Base-by-base conservation (phyloP, 495 filamentous ascomycete species). In the Acidomyces sp. region DNA sequence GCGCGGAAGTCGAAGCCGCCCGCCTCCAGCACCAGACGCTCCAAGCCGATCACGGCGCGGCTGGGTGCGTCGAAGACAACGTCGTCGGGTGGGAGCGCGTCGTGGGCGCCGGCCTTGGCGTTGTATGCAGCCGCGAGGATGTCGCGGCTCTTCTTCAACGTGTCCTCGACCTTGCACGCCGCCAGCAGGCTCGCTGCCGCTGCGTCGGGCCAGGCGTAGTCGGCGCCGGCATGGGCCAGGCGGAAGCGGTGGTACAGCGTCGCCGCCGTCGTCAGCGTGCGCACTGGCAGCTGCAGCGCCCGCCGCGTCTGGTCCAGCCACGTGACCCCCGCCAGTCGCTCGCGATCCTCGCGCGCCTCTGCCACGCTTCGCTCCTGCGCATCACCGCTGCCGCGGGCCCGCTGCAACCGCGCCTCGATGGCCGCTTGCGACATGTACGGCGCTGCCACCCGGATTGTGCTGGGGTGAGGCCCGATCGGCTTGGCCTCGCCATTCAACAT, bases 151-250 rank as follows among this genome's bases (percentile, higher is more conserved):
- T 96, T 96, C 63, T 97, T 96, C 33, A 96, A 67, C 1, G 90
- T 96, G 56, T 97, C 90, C 55, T 97, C 90, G 31, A 88, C 85
- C 60, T 97, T 97, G 71, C 88, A 95, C 25, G 86, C 86, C 13
- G 81, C 78, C 52, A 96, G 88, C 22, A 97, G 66, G 21, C 83
- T 76, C 10, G 90, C 87, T 0, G 86, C 73, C 3, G 86, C 83
- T 3, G 85, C 85, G 57, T 96, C 90, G 72, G 79, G 37, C 28
- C 41, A 43, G 2, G 34, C 24, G 13, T 55, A 44, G 34, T 46
- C 44, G 13, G 25, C 25, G 46, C 82, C 79, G 12, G 76, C 68
- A 56, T 87, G 84, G 4, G 76, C 65, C 24, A 95, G 67, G 16
- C 86, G 78, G 55, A 93, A 93, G 40, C 80, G 80, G 62, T 93